phyloP scores from a whole-genome alignment of 805 yeast species.

The Saccharomycopsis capsularis region DNA sequence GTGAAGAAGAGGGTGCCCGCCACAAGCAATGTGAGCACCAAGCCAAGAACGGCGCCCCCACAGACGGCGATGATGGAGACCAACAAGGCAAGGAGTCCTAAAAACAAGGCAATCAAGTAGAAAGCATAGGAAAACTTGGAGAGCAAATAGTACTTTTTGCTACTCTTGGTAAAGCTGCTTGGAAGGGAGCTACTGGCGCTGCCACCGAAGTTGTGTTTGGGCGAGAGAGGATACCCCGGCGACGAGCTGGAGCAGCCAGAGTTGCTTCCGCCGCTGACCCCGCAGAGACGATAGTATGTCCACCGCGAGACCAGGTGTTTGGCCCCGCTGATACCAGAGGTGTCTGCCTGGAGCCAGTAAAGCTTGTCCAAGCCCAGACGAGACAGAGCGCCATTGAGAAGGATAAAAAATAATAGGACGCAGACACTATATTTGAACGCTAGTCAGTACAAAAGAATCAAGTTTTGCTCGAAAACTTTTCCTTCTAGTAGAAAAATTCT shows the following conservation, averaged over 20 bases:
- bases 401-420: constrained; percentile 50
- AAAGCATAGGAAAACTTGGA: constrained; percentile 62
- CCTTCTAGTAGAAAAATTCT: too few species aligned
- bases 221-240: constrained; percentile 41
- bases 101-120: constrained; percentile 51
- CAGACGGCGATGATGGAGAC: constrained; percentile 28
- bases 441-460: background rate
- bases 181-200: constrained; percentile 46
- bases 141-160: constrained; percentile 55
- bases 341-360: constrained; percentile 26
- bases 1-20: constrained; percentile 38
- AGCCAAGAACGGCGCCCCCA: constrained; percentile 23
- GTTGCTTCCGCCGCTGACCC: background rate
- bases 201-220: constrained; percentile 57
- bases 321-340: constrained; percentile 1
- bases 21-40: constrained; percentile 22
- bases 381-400: constrained; percentile 57
- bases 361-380: constrained; percentile 52
- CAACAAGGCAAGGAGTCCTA: constrained; percentile 43
- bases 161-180: constrained; percentile 41
- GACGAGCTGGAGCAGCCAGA: background rate
- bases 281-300: constrained; percentile 4
- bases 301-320: background rate
- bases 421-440: background rate
- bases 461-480: background rate